A percentile compares a stretch with the other conserved stretches of the same genome.
These are phyloP conservation scores for Aspergillus texensis DNA, from an alignment of 2,329 filamentous ascomycete genomes.

Conservation along the genomic window DNA sequence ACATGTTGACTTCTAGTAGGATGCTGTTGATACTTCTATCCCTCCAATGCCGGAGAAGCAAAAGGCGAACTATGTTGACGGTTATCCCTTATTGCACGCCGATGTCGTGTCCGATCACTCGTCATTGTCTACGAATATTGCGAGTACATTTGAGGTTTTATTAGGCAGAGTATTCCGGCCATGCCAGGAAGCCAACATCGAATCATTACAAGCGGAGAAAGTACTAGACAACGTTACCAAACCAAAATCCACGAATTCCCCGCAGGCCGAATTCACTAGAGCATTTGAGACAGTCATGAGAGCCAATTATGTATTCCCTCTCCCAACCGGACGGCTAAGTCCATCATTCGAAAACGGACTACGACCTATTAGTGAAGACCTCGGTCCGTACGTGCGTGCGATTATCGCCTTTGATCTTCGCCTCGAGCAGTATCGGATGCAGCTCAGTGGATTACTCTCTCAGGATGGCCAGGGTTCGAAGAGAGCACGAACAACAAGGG, in stretches of 20 bases:
- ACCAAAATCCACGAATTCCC: conserved; percentile 26
- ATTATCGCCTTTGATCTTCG: conserved; percentile 77
- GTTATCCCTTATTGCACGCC: conserved; percentile 56
- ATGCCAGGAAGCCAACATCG: conserved; percentile 18
- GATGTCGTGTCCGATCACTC: conserved; percentile 51
- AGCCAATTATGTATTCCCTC: conserved; percentile 35
- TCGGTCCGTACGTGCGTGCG: conserved; percentile 85
- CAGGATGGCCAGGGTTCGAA: conserved; percentile 58
- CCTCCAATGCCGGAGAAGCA: conserved; percentile 60
- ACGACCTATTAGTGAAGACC: conserved; percentile 68
- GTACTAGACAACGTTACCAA: conserved; percentile 31
- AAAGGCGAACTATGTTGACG: conserved; percentile 58
- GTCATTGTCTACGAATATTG: conserved; percentile 37
- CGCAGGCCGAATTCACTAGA: conserved; percentile 44
- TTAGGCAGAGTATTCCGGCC: conserved; percentile 29
- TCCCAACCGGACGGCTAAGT: conserved; percentile 44
- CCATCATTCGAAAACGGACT: conserved; percentile 78
- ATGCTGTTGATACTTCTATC: conserved; percentile 63
- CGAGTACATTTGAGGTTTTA: conserved; percentile 35
- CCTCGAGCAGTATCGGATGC: conserved; percentile 68
- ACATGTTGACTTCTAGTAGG: conserved; percentile 38
- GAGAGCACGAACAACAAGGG: conserved; percentile 70
- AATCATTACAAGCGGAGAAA: conserved; percentile 31
- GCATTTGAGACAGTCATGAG: conserved; percentile 58
- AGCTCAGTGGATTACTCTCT: conserved; percentile 64